Base-by-base conservation (phyloP, 1,139 yeast species). In the Pichia sp. region DNA sequence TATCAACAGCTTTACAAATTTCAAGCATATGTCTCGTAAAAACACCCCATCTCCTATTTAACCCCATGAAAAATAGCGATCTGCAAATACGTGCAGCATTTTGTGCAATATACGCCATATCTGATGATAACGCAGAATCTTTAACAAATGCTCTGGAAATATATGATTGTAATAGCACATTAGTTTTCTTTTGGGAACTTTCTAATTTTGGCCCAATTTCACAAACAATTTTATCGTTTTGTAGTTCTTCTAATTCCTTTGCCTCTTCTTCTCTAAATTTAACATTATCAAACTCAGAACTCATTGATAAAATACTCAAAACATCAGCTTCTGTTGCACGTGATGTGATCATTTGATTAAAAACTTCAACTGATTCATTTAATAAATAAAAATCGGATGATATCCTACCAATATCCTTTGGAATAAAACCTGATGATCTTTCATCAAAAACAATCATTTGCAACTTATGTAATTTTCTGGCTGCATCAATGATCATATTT, bases 361-460 rank as follows among this genome's bases (percentile, higher is more conserved):
- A 92, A 3, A 89, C 77, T 62, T 92, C 98, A 39, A 94, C 84
- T 27, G 95, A 81, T 55, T 85, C 87, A 62, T 86, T 85, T 47
- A 89, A 69, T 48, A 94, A 70, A 61, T 94, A 94, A 61, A 90
- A 94, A 58, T 94, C 98, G 1, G 96, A 87, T 0, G 98, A 96
- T 46, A 90, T 81, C 60, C 98, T 76, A 6, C 99, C 99, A 46
- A 89, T 70, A 66, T 94, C 97, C 56, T 92, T 92, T 1, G 96
- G 71, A 25, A 82, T 77, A 52, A 94, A 81, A 3, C 90, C 77
- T 43, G 86, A 86, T 0, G 96, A 80, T 39, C 79, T 72, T 54
- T 90, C 97, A 59, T 92, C 97, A 64, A 80, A 92, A 0, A 90
- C 82, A 56, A 94, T 85, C 98, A 94, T 92, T 62, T 92, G 98